A percentile compares a stretch with the other conserved stretches of the same genome.
These are phyloP conservation scores for Paraphaeosphaeria sporulosa DNA, from an alignment of 2,329 filamentous ascomycete genomes.

Conservation along the genomic window DNA sequence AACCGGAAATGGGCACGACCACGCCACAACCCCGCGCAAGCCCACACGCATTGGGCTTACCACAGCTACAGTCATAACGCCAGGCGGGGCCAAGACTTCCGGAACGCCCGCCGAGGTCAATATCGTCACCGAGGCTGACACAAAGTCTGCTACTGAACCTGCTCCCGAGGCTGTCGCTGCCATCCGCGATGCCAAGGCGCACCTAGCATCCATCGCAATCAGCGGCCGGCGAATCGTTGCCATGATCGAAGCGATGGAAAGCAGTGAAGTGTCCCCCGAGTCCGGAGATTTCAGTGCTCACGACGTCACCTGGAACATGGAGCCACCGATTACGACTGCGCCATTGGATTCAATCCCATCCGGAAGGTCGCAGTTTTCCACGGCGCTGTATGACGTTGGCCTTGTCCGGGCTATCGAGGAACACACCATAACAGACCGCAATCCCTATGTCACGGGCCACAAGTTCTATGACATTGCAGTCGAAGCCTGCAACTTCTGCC, in stretches of 20 bases:
- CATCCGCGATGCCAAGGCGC: too few species aligned
- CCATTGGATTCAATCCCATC: not conserved
- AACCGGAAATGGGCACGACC: too few species aligned
- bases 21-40: not conserved
- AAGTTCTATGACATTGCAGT: not conserved
- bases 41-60: not conserved
- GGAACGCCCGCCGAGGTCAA: too few species aligned
- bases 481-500: too few species aligned
- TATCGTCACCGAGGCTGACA: too few species aligned
- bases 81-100: not conserved
- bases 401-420: not conserved
- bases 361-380: not conserved
- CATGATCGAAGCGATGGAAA: not conserved
- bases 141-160: not conserved
- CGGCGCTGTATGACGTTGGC: not conserved
- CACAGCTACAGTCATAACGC: not conserved
- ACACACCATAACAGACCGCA: not conserved
- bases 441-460: not conserved
- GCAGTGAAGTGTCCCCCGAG: not conserved
- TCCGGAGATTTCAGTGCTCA: not conserved
- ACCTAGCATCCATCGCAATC: not conserved
- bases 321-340: not conserved
- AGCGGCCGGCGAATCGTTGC: not conserved
- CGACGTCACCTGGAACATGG: not conserved
- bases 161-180: not conserved